A percentile compares a stretch with the other conserved stretches of the same genome.
phyloP scores from a whole-genome alignment of 768 basidiomycete genomes.

The Mycena rebaudengoi region DNA sequence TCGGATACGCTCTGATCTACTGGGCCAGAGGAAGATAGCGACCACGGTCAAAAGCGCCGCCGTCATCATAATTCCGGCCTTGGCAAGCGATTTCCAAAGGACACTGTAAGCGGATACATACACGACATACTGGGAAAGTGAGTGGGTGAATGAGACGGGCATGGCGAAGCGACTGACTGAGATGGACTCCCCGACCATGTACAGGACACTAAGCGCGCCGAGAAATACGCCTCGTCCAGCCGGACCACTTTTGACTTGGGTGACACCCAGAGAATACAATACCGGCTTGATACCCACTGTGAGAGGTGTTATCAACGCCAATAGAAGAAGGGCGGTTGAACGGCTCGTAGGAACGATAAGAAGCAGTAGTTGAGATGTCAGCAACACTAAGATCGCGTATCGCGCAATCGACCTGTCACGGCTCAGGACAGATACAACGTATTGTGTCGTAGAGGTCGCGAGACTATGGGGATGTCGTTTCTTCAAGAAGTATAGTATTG shows the following conservation, averaged over 20 bases:
- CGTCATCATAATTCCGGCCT: conserved; percentile 20
- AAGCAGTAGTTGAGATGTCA: conserved; percentile 19
- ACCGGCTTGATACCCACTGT: conserved; percentile 21
- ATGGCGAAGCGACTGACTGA: conserved; percentile 3
- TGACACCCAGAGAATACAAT: conserved; percentile 19
- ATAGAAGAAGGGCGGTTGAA: conserved; percentile 8
- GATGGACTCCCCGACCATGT: conserved; percentile 20
- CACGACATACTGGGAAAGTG: conserved; percentile 17
- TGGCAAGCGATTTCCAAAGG: conserved; percentile 8
- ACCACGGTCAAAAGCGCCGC: conserved; percentile 19
- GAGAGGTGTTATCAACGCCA: conserved; percentile 19
- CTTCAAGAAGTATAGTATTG: conserved; percentile 16
- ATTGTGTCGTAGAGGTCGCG: conserved; percentile 20
- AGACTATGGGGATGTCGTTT: conserved; percentile 19
- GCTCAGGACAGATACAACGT: conserved; percentile 18
- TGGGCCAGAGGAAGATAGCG: conserved; percentile 20
- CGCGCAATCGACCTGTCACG: conserved; percentile 19
- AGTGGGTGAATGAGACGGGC: background rate
- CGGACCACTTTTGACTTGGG: conserved; percentile 7
- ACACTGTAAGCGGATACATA: conserved; percentile 13
- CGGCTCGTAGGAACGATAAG: conserved; percentile 10
- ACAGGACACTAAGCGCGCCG: conserved; percentile 20
- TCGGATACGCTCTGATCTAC: background rate
- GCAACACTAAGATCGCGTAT: conserved; percentile 6
- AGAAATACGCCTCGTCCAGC: conserved; percentile 15